phyloP scores from a whole-genome alignment of 768 basidiomycete genomes.

The Dentipellis sp. region DNA sequence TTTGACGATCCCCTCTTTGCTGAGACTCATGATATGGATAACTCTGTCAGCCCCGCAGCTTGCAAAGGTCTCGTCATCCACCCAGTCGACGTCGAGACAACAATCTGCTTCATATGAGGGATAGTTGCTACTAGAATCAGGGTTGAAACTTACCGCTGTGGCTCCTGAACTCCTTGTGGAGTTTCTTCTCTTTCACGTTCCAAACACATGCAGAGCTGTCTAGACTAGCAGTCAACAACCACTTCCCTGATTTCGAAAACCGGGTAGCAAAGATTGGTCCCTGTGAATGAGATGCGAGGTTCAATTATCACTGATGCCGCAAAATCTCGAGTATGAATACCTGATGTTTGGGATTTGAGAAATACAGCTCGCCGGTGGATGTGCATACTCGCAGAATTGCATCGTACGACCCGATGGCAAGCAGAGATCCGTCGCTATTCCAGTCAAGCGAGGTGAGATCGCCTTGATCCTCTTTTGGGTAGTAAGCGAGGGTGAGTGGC shows the following conservation, averaged over 20 bases:
- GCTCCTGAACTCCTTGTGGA: constrained; percentile 49
- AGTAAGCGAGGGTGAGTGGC: constrained; percentile 37
- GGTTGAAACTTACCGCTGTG: constrained; percentile 45
- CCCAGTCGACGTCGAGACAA: constrained; percentile 77
- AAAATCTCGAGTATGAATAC: constrained; percentile 24
- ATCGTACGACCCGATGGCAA: constrained; percentile 77
- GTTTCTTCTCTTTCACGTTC: constrained; percentile 54
- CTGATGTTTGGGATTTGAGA: constrained; percentile 55
- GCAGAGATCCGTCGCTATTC: constrained; percentile 61
- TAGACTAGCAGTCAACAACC: constrained; percentile 68
- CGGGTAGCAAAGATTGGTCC: constrained; percentile 73
- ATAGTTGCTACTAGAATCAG: background rate
- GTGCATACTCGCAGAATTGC: constrained; percentile 60
- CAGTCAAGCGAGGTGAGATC: constrained; percentile 76
- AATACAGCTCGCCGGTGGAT: constrained; percentile 50
- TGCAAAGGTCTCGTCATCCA: constrained; percentile 60
- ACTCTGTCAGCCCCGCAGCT: constrained; percentile 64
- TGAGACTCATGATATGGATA: constrained; percentile 53
- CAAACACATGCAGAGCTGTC: constrained; percentile 75
- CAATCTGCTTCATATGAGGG: constrained; percentile 36
- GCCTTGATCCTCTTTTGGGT: constrained; percentile 35
- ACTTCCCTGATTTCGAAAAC: constrained; percentile 66
- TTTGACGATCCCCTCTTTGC: constrained; percentile 42
- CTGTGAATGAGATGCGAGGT: constrained; percentile 25
- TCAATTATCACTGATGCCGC: background rate